Evolutionary conservation across 495 filamentous ascomycete genomes (phyloP).

Genomic region (Massariosphaeria phaeospora): DNA sequence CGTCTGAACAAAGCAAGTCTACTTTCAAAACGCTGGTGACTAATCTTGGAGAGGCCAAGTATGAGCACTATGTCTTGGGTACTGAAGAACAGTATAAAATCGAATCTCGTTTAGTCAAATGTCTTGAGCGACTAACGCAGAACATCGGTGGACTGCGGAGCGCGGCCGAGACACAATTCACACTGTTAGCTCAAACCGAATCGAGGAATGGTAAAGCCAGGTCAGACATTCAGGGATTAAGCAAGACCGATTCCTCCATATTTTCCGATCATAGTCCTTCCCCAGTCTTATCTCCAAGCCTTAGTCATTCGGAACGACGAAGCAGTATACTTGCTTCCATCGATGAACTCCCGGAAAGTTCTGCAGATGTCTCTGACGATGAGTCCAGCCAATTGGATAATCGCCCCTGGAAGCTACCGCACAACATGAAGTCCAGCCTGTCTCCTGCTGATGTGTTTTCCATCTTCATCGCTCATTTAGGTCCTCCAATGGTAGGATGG

Average conservation of each 20-base stretch:
- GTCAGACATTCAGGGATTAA: constrained; percentile 15
- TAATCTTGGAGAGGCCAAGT: constrained; percentile 79
- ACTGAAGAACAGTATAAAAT: constrained; percentile 76
- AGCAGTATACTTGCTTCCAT: constrained; percentile 29
- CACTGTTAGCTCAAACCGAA: constrained; percentile 61
- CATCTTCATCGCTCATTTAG: constrained; percentile 77
- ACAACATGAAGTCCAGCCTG: constrained; percentile 16
- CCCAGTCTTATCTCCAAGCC: constrained; percentile 18
- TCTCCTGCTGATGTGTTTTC: constrained; percentile 78
- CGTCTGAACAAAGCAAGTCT: constrained; percentile 61
- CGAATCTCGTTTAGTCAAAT: constrained; percentile 74
- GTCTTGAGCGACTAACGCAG: constrained; percentile 80
- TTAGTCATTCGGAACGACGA: constrained; percentile 22
- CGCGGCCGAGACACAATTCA: constrained; percentile 84
- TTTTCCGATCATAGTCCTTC: constrained; percentile 6
- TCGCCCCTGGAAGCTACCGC: constrained; percentile 19
- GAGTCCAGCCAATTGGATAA: background rate
- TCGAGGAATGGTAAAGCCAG: constrained; percentile 6
- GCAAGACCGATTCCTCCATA: constrained; percentile 4
- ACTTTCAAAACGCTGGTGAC: constrained; percentile 70
- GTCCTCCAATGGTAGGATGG: constrained; percentile 75
- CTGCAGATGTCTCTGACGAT: constrained; percentile 18
- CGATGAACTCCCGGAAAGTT: constrained; percentile 26
- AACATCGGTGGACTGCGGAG: constrained; percentile 87
- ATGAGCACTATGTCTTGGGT: constrained; percentile 81